Base-by-base conservation (phyloP, 139 green algal species). In the Auxenochlorella pyrenoidosa region DNA sequence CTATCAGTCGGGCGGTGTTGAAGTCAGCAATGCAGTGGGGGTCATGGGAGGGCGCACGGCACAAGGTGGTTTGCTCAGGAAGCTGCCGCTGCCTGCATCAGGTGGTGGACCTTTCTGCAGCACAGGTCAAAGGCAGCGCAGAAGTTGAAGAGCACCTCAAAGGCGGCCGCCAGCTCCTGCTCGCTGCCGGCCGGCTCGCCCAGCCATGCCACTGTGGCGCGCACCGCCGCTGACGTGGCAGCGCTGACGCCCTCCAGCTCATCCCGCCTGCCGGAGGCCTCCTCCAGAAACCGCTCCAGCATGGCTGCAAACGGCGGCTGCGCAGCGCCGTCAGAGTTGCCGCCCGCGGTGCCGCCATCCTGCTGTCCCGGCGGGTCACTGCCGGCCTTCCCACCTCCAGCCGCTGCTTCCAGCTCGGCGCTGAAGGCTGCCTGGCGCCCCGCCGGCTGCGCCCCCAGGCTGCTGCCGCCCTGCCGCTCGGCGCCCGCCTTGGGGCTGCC, bases 61-160 rank as follows among this genome's bases (percentile, higher is more conserved):
- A n/a, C 47, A 63, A 13, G 12, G 54, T 18, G 2, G 70, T 12
- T n/a, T 6, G 30, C 2, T 41, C 70, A 76, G 21, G 51, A 24
- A 22, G 78, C 19, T 0, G 54, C 78, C n/a, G 51, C 54, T 32
- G 78, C 78, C 54, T 47, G n/a, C 80, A 85, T 75, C 63, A n/a
- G 63, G 2, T 63, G 59, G 63, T 85, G 63, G 38, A 85, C 80
- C 63, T 47, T 60, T 18, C 59, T 63, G 63, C 40, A 60, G 80
- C 80, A 85, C 13, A n/a, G 36, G 47, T 91, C 88, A 65, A 91
- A 89, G 36, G 83, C 84, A 5, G 65, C 54, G 8, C 40, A 43
- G 30, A 91, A 91, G 41, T n/a, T 68, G 40, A 84, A 82, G 34
- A 92, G 68, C 36, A 87, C 32, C 85, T 89, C 40, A 28, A 92